Conservation (phyloP, 345 rosid genomes). For the Boechera retrofracta region DNA sequence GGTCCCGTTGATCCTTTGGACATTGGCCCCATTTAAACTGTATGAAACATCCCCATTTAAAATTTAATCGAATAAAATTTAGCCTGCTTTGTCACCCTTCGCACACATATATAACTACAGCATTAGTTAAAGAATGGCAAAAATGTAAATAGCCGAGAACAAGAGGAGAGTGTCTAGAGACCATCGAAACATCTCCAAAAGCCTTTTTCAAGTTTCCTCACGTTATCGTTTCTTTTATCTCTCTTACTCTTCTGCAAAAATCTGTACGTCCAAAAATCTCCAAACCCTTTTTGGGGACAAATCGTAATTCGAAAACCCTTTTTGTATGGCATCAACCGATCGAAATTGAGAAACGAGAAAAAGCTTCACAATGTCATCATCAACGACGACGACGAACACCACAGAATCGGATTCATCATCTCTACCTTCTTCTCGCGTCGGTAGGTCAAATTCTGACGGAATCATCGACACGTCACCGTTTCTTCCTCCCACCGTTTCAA, state of each 20-base stretch:
- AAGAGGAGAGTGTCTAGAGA: too few relatives aligned
- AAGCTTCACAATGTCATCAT: conserved; percentile 19
- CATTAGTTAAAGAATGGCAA: not conserved
- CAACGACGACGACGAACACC: conserved; percentile 29
- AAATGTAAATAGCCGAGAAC: not conserved
- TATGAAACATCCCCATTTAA: too few relatives aligned
- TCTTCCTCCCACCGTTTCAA: conserved; percentile 40
- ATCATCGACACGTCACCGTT: conserved; percentile 75
- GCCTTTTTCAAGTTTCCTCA: not conserved
- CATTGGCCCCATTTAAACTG: too few relatives aligned
- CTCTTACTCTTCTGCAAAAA: not conserved
- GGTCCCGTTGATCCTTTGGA: too few relatives aligned
- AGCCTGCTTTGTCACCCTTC: too few relatives aligned
- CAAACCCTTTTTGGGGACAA: not conserved
- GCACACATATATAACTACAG: too few relatives aligned
- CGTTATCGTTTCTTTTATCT: conserved; percentile 12
- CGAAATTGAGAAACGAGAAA: conserved; percentile 11
- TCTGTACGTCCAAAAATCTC: conserved; percentile 2
- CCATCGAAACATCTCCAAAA: too few relatives aligned
- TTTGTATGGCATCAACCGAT: conserved; percentile 29
- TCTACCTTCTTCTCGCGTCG: conserved; percentile 36
- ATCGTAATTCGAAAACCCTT: conserved; percentile 1
- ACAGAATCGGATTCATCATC: conserved; percentile 23
- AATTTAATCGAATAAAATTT: too few relatives aligned
- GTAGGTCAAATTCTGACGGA: conserved; percentile 58